phyloP scores from a whole-genome alignment of 2,329 filamentous ascomycete species.

The Alternaria sp. region DNA sequence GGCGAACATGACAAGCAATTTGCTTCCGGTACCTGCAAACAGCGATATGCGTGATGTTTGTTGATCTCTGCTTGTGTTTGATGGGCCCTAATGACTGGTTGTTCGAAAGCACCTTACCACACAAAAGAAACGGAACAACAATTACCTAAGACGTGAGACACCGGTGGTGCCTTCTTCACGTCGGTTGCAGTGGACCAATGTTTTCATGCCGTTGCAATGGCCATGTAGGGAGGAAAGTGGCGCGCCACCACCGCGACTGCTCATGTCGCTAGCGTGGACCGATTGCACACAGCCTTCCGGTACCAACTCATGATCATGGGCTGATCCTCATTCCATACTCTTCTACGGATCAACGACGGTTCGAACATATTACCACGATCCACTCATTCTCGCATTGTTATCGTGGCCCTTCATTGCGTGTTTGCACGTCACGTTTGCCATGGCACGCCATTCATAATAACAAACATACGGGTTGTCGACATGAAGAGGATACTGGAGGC shows the following conservation, averaged over 20 bases:
- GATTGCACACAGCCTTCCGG: neutral
- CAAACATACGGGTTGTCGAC: neutral
- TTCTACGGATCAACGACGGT: neutral
- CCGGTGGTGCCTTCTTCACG: neutral
- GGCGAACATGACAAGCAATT: neutral
- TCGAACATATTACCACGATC: neutral
- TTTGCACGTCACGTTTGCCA: neutral
- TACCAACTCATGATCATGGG: too few relatives aligned
- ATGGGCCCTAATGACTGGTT: neutral
- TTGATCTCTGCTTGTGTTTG: neutral
- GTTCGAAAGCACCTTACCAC: neutral
- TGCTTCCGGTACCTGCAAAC: neutral
- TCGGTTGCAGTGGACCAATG: neutral
- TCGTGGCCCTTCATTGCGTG: neutral
- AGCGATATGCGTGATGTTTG: neutral
- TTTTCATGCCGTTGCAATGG: neutral
- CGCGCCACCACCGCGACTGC: neutral
- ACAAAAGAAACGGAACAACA: neutral
- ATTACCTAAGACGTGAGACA: neutral
- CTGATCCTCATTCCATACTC: neutral
- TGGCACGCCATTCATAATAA: neutral
- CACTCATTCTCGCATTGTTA: neutral
- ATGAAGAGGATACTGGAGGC: conserved; percentile 9
- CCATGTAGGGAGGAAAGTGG: neutral
- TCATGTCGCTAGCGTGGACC: neutral